A percentile compares a stretch with the other conserved stretches of the same genome.
Evolutionary conservation across 2,329 filamentous ascomycete genomes (phyloP).

Genomic region (Plectosphaerella plurivora): DNA sequence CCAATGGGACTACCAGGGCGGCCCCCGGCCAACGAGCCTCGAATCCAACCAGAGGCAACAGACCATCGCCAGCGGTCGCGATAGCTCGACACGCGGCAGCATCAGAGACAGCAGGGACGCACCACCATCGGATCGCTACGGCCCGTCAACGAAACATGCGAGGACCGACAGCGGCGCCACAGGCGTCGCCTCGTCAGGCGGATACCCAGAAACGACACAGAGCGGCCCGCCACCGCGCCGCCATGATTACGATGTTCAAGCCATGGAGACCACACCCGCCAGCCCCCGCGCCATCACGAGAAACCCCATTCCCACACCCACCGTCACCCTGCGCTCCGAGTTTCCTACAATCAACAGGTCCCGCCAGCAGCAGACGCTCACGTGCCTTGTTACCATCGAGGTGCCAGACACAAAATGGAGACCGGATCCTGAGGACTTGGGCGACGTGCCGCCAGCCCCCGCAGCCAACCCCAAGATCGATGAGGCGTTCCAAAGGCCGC

Average conservation of each 20-base stretch:
- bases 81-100: conserved; percentile 33
- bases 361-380: conserved; percentile 89
- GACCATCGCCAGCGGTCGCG: conserved; percentile 26
- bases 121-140: conserved; percentile 38
- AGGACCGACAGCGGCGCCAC: conserved; percentile 78
- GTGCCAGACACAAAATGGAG: conserved; percentile 90
- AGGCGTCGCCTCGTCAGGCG: conserved; percentile 68
- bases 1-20: conserved; percentile 65
- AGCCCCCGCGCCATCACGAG: conserved; percentile 68
- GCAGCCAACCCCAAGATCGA: conserved; percentile 41
- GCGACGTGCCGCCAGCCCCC: conserved; percentile 39
- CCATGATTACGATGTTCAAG: conserved; percentile 93
- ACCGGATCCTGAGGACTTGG: conserved; percentile 77
- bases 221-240: conserved; percentile 64
- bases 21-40: conserved; percentile 49
- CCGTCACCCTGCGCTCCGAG: conserved; percentile 92
- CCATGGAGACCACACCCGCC: conserved; percentile 82
- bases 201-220: conserved; percentile 73
- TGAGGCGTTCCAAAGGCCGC: conserved; percentile 49
- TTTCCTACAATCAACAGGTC: conserved; percentile 92
- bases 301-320: conserved; percentile 86
- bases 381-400: conserved; percentile 90
- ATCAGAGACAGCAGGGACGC: conserved; percentile 47
- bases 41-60: conserved; percentile 31
- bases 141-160: conserved; percentile 48